These are phyloP conservation scores for Tripterygium wilfordii DNA, from an alignment of 177 flowering plant species.

Conservation along the genomic window DNA sequence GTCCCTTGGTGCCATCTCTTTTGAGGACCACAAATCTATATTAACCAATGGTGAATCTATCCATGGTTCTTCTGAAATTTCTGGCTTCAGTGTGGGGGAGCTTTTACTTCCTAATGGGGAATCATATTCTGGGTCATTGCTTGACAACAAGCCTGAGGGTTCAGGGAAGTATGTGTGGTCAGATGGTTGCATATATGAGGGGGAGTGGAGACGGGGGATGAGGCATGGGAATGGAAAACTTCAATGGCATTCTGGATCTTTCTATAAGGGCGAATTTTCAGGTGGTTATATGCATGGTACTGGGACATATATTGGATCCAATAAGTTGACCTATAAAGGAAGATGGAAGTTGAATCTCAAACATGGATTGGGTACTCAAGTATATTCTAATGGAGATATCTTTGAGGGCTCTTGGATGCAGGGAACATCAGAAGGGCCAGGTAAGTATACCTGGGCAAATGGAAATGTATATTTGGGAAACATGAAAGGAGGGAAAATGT, in stretches of 20 bases:
- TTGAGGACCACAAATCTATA: slow-evolving; percentile 19
- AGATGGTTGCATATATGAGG: slow-evolving; percentile 79
- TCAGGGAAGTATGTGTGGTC: slow-evolving; percentile 80
- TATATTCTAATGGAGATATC: slow-evolving; percentile 74
- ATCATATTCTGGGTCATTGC: slow-evolving; percentile 68
- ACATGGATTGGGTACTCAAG: slow-evolving; percentile 86
- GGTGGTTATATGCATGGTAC: slow-evolving; percentile 89
- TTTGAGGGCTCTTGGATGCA: slow-evolving; percentile 97
- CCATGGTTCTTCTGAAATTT: slow-evolving; percentile 36
- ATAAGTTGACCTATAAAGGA: slow-evolving; percentile 56
- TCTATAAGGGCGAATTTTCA: slow-evolving; percentile 88
- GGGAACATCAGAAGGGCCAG: slow-evolving; percentile 82
- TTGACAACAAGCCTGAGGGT: slow-evolving; percentile 77
- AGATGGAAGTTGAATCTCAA: slow-evolving; percentile 86
- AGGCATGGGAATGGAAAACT: slow-evolving; percentile 74
- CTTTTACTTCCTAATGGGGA: slow-evolving; percentile 78
- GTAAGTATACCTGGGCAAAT: slow-evolving; percentile 89
- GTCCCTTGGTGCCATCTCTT: slow-evolving; percentile 44
- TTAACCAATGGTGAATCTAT: slow-evolving; percentile 44
- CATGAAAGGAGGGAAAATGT: slow-evolving; percentile 94
- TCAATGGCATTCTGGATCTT: slow-evolving; percentile 72
- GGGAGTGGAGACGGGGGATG: slow-evolving; percentile 96
- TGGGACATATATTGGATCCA: slow-evolving; percentile 61
- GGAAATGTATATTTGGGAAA: slow-evolving; percentile 84
- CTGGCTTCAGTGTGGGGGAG: slow-evolving; percentile 59